A percentile compares a stretch with the other conserved stretches of the same genome.
phyloP scores from a whole-genome alignment of 768 basidiomycete genomes.

The Podaxis sp. region DNA sequence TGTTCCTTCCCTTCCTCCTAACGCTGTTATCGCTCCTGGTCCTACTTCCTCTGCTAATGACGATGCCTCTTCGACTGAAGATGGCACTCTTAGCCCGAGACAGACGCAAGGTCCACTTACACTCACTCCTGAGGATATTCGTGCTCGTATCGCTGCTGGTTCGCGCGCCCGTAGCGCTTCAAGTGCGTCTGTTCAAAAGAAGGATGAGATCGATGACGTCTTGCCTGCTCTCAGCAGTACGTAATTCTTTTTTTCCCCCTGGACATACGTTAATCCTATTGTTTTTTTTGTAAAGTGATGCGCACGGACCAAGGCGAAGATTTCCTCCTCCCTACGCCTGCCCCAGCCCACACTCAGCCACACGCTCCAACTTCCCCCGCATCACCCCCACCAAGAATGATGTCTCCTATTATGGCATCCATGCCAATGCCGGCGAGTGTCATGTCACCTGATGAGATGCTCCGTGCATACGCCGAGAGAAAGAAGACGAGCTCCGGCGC shows the following conservation, averaged over 20 bases:
- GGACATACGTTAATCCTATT: background rate
- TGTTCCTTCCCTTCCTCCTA: slow-evolving; percentile 35
- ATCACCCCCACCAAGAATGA: slow-evolving; percentile 8
- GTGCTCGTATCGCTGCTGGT: slow-evolving; percentile 44
- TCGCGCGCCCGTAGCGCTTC: slow-evolving; percentile 11
- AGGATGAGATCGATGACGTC: slow-evolving; percentile 49
- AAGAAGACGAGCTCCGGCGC: slow-evolving; percentile 22
- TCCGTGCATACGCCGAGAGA: slow-evolving; percentile 53
- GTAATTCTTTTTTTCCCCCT: slow-evolving; percentile 24
- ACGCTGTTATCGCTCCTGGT: background rate
- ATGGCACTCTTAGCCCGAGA: slow-evolving; percentile 31
- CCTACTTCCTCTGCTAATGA: slow-evolving; percentile 8
- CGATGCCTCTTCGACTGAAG: slow-evolving; percentile 18
- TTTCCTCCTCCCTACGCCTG: slow-evolving; percentile 43
- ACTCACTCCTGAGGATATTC: slow-evolving; percentile 63
- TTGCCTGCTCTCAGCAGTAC: slow-evolving; percentile 68
- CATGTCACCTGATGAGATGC: slow-evolving; percentile 72
- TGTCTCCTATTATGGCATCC: slow-evolving; percentile 31
- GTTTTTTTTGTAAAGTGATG: slow-evolving; percentile 55
- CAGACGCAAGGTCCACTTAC: slow-evolving; percentile 42
- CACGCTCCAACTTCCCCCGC: slow-evolving; percentile 1
- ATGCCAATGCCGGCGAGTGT: slow-evolving; percentile 37
- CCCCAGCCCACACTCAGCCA: slow-evolving; percentile 21
- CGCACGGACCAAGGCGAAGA: slow-evolving; percentile 54
- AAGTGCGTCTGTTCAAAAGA: slow-evolving; percentile 14